Base-by-base conservation (phyloP, 1,284 basidiomycete genomes). In the Phellinidium pouzarii region DNA sequence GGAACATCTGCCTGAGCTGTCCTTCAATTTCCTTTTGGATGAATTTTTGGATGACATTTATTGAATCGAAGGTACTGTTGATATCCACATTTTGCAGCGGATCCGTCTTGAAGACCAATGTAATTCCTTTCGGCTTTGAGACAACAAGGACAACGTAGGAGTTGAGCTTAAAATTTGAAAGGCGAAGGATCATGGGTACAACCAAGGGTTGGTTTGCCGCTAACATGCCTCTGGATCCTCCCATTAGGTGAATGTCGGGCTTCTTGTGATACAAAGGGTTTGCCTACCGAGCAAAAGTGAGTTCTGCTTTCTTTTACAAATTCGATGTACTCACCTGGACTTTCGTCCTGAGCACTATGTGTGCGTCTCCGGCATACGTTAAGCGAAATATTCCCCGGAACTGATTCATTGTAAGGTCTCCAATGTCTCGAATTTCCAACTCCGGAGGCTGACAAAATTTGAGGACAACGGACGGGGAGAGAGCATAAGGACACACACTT, bases 101-200 rank as follows among this genome's bases (percentile, higher is more conserved):
- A 69, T 99, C 96, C 52, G 97, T 99, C 73, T 99, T 99, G 84
- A 99, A 99, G 22, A 99, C 96, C 44, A 99, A 82, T 0, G 96
- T 99, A 66, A 99, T 97, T 46, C 96, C 96, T 65, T 98, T 98
- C 66, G 89, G 88, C 59, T 91, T 91, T 23, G 94, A 97, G 50
- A 99, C 91, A 62, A 99, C 94, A 44, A 99, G 83, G 58, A 99
- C 95, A 61, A 99, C 91, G 64, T 98, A 98, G 29, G 95, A 96
- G 61, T 86, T 87, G 31, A 99, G 84, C 59, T 87, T 87, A 68
- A 99, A 91, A 62, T 91, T 82, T 3, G 93, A 97, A 5, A 99
- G 84, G n/a, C 93, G 88, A 45, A 99, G 84, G 22, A 93, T 87
- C 95, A 99, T 99, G 42, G 96, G 96, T 2, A 99, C 96, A 46